A percentile compares a stretch with the other conserved stretches of the same genome.
Conservation (phyloP, 352 stramenopile species). For the Pythium dissotocum region DNA sequence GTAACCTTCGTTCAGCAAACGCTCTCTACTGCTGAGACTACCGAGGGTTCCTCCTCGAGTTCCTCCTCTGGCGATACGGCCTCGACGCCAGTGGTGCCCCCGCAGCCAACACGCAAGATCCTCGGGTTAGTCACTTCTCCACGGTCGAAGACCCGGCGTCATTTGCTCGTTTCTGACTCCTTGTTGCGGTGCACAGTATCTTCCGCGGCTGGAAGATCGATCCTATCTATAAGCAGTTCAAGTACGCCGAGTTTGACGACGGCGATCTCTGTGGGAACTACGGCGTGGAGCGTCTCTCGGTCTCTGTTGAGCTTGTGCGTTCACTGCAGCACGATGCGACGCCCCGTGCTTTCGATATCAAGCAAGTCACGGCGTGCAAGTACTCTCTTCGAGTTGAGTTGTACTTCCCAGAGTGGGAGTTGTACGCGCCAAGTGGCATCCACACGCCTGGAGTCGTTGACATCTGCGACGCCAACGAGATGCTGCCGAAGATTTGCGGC, state of each 20-base stretch:
- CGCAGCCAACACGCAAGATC: constrained; percentile 40
- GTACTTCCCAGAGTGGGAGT: constrained; percentile 44
- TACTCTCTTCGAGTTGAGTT: constrained; percentile 54
- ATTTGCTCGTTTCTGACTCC: not conserved
- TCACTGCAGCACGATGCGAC: constrained; percentile 39
- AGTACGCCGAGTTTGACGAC: constrained; percentile 78
- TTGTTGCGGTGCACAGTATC: constrained; percentile 38
- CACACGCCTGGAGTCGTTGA: constrained; percentile 70
- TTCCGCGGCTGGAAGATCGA: constrained; percentile 81
- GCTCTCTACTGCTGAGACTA: not conserved
- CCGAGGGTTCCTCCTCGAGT: not conserved
- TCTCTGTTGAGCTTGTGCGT: constrained; percentile 55
- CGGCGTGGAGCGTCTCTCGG: constrained; percentile 37
- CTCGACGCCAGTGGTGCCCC: not conserved
- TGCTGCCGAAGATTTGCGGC: constrained; percentile 62
- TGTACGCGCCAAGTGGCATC: constrained; percentile 46
- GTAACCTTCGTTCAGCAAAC: constrained; percentile 45
- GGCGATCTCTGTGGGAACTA: constrained; percentile 60
- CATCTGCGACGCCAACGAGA: constrained; percentile 53
- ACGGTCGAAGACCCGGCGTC: not conserved
- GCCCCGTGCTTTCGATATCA: constrained; percentile 52
- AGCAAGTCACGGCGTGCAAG: constrained; percentile 55
- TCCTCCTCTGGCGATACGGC: not conserved
- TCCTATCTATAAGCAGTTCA: constrained; percentile 76
- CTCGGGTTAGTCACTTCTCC: constrained; percentile 38